These are phyloP conservation scores for Stagonosporopsis tanaceti DNA, from an alignment of 2,329 filamentous ascomycete species.

Conservation along the genomic window DNA sequence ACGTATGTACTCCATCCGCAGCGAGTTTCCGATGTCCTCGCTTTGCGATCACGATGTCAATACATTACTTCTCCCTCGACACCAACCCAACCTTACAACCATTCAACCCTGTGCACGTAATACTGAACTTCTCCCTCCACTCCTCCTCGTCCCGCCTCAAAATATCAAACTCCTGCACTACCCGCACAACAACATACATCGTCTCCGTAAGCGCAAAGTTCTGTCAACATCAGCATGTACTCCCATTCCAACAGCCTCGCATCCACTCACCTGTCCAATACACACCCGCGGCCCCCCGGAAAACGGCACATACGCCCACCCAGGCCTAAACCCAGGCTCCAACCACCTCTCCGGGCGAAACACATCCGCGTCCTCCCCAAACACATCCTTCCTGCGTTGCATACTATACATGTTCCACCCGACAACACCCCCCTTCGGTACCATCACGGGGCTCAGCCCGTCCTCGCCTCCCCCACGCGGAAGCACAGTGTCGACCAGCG, in stretches of 20 bases:
- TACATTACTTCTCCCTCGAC: neutral
- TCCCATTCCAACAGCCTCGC: neutral
- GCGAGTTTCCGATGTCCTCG: too few relatives aligned
- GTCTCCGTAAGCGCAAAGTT: constrained; percentile 37
- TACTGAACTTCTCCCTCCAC: constrained; percentile 35
- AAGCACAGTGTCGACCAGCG: constrained; percentile 36
- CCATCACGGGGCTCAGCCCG: constrained; percentile 33
- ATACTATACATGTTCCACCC: constrained; percentile 32
- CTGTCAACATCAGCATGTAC: constrained; percentile 17
- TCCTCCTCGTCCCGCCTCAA: constrained; percentile 28
- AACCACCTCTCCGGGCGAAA: constrained; percentile 50
- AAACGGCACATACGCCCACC: constrained; percentile 43
- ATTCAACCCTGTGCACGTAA: constrained; percentile 27
- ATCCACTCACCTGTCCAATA: constrained; percentile 23
- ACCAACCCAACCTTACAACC: constrained; percentile 31
- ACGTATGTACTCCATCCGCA: neutral
- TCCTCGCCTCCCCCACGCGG: constrained; percentile 43
- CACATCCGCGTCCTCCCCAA: constrained; percentile 40
- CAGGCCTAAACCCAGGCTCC: constrained; percentile 26
- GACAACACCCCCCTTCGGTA: constrained; percentile 37
- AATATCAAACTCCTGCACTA: constrained; percentile 32
- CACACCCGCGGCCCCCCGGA: constrained; percentile 37
- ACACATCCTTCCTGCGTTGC: constrained; percentile 43
- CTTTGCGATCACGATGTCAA: neutral
- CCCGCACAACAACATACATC: constrained; percentile 30